Conservation (phyloP, 2,329 filamentous ascomycete genomes). For the Phialemonium atrogriseum region DNA sequence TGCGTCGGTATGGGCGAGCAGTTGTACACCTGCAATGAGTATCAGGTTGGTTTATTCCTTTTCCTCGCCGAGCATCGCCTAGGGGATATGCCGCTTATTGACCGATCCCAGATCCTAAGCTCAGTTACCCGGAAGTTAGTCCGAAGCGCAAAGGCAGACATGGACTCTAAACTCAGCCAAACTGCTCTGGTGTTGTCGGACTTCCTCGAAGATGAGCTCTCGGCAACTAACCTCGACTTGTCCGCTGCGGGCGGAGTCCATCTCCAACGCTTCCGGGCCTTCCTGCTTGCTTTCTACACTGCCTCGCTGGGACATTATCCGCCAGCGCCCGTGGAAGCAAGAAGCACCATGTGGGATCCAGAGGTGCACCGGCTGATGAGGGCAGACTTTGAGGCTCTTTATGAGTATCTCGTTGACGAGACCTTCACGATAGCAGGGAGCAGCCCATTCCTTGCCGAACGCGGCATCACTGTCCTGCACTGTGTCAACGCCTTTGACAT, state of each 20-base stretch:
- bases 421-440: conserved; percentile 38
- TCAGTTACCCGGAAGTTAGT: conserved; percentile 56
- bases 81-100: conserved; percentile 12
- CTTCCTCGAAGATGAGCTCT: conserved; percentile 66
- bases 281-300: conserved; percentile 58
- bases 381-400: conserved; percentile 62
- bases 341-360: conserved; percentile 44
- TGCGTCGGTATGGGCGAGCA: conserved; percentile 69
- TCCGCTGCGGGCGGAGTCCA: conserved; percentile 53
- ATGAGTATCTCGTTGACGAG: conserved; percentile 62
- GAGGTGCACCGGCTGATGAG: conserved; percentile 53
- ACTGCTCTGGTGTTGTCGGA: conserved; percentile 50
- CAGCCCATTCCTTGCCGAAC: conserved; percentile 47
- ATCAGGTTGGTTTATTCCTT: conserved; percentile 38
- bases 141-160: conserved; percentile 51
- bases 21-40: conserved; percentile 49
- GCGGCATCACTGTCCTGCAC: conserved; percentile 63
- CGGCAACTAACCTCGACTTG: conserved; percentile 57
- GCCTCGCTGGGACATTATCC: conserved; percentile 66
- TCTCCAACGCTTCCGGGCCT: conserved; percentile 63
- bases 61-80: not conserved
- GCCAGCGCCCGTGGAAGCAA: conserved; percentile 36
- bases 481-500: conserved; percentile 59
- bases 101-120: conserved; percentile 32
- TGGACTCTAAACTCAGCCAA: conserved; percentile 54